Evolutionary conservation across 768 basidiomycete species (phyloP).

Genomic region (Hortiboletus campestris): DNA sequence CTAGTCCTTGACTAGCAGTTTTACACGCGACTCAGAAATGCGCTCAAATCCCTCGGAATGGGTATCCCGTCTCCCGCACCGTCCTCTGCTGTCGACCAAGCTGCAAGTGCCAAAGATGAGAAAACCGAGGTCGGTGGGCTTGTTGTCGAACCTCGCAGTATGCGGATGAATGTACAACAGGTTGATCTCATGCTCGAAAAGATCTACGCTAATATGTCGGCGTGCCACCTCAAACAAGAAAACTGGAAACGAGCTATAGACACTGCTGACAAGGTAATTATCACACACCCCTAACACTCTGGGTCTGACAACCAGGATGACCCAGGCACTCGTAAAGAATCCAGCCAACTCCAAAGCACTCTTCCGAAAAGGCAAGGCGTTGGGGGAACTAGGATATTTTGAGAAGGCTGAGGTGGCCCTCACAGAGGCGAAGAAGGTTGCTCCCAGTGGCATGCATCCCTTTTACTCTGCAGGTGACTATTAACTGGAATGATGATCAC

Average conservation of each 20-base stretch:
- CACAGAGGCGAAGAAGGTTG: conserved; percentile 61
- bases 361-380: conserved; percentile 78
- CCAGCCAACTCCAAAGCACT: conserved; percentile 74
- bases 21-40: conserved; percentile 41
- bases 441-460: conserved; percentile 48
- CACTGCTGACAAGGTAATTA: conserved; percentile 71
- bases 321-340: conserved; percentile 72
- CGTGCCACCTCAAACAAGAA: conserved; percentile 74
- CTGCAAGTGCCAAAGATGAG: conserved; percentile 42
- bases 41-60: conserved; percentile 52
- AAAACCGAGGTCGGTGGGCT: conserved; percentile 58
- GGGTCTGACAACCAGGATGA: background rate
- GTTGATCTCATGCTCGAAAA: conserved; percentile 75
- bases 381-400: conserved; percentile 72
- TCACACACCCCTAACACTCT: background rate
- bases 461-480: background rate
- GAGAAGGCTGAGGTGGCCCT: conserved; percentile 70
- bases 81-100: conserved; percentile 26
- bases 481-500: background rate
- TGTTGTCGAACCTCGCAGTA: background rate
- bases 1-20: conserved; percentile 1
- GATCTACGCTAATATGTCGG: conserved; percentile 83
- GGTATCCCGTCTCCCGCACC: background rate
- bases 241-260: conserved; percentile 81
- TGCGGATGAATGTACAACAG: conserved; percentile 35